phyloP scores from a whole-genome alignment of 2,329 filamentous ascomycete genomes.

The Aspergillus spinulosporus region DNA sequence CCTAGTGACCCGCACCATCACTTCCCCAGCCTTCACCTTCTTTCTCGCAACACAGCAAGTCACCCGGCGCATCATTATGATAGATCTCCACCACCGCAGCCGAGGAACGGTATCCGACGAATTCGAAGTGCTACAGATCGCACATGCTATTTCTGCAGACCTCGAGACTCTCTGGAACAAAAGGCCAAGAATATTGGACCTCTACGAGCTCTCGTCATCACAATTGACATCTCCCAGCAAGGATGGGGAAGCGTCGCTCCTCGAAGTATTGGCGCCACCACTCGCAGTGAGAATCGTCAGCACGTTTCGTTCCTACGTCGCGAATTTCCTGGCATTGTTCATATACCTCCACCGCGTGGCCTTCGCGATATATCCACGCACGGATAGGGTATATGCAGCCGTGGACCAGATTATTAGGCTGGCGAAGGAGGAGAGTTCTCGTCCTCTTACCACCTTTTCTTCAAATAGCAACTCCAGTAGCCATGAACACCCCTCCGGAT shows the following conservation, averaged over 20 bases:
- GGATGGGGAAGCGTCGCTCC: slow-evolving; percentile 17
- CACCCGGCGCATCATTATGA: slow-evolving; percentile 35
- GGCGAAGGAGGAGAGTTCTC: slow-evolving; percentile 28
- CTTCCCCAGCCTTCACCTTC: slow-evolving; percentile 36
- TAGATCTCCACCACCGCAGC: slow-evolving; percentile 41
- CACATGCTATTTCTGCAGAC: slow-evolving; percentile 38
- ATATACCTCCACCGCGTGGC: slow-evolving; percentile 41
- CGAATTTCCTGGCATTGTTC: slow-evolving; percentile 38
- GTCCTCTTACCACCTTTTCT: no score
- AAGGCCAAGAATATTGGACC: slow-evolving; percentile 35
- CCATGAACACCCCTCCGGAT: neutral
- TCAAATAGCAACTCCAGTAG: neutral
- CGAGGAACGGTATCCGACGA: slow-evolving; percentile 41
- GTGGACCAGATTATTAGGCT: slow-evolving; percentile 40
- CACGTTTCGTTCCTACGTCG: slow-evolving; percentile 37
- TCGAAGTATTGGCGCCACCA: slow-evolving; percentile 26
- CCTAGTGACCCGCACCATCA: slow-evolving; percentile 34
- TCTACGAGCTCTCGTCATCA: slow-evolving; percentile 20
- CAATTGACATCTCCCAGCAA: slow-evolving; percentile 1
- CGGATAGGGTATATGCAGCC: slow-evolving; percentile 37
- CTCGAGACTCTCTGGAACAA: slow-evolving; percentile 37
- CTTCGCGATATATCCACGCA: slow-evolving; percentile 40
- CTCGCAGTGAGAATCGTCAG: slow-evolving; percentile 33
- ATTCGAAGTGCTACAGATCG: slow-evolving; percentile 41
- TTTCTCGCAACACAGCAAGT: slow-evolving; percentile 37